Conservation (phyloP, 495 filamentous ascomycete genomes). For the Xylaria scruposa region DNA sequence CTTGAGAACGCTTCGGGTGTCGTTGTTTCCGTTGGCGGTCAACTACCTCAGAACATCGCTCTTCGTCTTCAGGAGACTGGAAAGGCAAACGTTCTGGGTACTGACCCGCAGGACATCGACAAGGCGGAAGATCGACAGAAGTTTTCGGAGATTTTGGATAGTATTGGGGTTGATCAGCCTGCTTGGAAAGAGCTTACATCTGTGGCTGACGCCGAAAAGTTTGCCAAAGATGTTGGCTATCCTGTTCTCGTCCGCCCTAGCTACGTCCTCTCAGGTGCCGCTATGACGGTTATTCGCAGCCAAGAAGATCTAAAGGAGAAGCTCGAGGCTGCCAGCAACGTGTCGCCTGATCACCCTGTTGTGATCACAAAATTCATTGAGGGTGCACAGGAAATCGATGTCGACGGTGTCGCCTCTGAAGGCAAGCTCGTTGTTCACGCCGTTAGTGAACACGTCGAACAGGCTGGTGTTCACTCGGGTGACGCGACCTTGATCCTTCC, state of each 20-base stretch:
- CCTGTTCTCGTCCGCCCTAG: slow-evolving; percentile 93
- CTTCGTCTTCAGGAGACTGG: slow-evolving; percentile 92
- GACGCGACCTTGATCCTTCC: slow-evolving; percentile 97
- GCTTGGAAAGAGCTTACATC: slow-evolving; percentile 97
- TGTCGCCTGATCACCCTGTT: slow-evolving; percentile 97
- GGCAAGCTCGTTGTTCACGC: slow-evolving; percentile 91
- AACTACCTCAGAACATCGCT: slow-evolving; percentile 96
- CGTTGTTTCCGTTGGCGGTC: slow-evolving; percentile 93
- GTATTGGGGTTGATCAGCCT: slow-evolving; percentile 93
- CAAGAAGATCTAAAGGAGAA: slow-evolving; percentile 89
- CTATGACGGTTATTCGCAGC: slow-evolving; percentile 98
- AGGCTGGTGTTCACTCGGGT: slow-evolving; percentile 97
- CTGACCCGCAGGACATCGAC: slow-evolving; percentile 92
- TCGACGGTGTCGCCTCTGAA: slow-evolving; percentile 89
- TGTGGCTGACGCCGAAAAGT: slow-evolving; percentile 81
- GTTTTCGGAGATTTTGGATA: slow-evolving; percentile 96
- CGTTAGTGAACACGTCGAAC: slow-evolving; percentile 96
- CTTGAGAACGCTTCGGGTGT: slow-evolving; percentile 86
- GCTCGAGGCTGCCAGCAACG: slow-evolving; percentile 84
- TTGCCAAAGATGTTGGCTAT: slow-evolving; percentile 88
- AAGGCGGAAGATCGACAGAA: slow-evolving; percentile 97
- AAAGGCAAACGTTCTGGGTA: slow-evolving; percentile 87
- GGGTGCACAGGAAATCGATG: slow-evolving; percentile 95
- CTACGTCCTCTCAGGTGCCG: slow-evolving; percentile 97
- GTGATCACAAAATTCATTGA: slow-evolving; percentile 99